Evolutionary conservation across 305 asterid genomes (phyloP).

Genomic region (Striga hermonthica): DNA sequence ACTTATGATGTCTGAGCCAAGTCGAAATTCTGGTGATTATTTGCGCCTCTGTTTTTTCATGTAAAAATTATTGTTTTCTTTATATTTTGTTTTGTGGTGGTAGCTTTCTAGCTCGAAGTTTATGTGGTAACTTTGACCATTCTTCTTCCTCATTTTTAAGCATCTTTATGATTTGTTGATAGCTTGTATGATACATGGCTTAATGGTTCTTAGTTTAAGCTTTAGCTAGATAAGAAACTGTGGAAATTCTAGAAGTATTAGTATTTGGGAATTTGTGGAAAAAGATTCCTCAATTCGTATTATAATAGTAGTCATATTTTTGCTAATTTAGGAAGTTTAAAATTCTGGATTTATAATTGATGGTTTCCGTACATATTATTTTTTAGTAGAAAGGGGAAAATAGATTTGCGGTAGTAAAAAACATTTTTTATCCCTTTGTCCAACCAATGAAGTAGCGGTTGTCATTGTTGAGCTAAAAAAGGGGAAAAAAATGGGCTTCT

Average conservation of each 20-base stretch:
- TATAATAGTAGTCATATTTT: slow-evolving; percentile 20
- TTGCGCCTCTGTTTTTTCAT: slow-evolving; percentile 24
- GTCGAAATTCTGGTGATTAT: slow-evolving; percentile 67
- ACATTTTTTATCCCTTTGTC: slow-evolving; percentile 18
- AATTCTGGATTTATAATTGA: slow-evolving; percentile 29
- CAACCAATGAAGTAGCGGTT: slow-evolving; percentile 5
- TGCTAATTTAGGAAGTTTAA: slow-evolving; percentile 33
- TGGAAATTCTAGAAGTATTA: slow-evolving; percentile 24
- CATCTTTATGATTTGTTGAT: background rate
- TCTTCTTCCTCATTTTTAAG: background rate
- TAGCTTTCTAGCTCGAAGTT: too few species aligned
- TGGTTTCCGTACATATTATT: slow-evolving; percentile 25
- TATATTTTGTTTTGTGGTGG: background rate
- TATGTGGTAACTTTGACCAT: too few species aligned
- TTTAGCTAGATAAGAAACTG: slow-evolving; percentile 11
- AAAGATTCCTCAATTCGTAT: slow-evolving; percentile 24
- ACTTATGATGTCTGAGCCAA: slow-evolving; percentile 87
- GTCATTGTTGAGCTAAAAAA: background rate
- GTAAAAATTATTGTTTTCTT: background rate
- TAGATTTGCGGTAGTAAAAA: slow-evolving; percentile 18
- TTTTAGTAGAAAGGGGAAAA: slow-evolving; percentile 18
- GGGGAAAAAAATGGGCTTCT: background rate
- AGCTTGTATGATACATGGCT: background rate
- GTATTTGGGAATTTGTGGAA: slow-evolving; percentile 26
- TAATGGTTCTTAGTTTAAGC: background rate